Evolutionary conservation across 106 monocot species (phyloP), one percentile per base, ranked within the genome.

Genomic region (Apostasia shenzhenica): DNA sequence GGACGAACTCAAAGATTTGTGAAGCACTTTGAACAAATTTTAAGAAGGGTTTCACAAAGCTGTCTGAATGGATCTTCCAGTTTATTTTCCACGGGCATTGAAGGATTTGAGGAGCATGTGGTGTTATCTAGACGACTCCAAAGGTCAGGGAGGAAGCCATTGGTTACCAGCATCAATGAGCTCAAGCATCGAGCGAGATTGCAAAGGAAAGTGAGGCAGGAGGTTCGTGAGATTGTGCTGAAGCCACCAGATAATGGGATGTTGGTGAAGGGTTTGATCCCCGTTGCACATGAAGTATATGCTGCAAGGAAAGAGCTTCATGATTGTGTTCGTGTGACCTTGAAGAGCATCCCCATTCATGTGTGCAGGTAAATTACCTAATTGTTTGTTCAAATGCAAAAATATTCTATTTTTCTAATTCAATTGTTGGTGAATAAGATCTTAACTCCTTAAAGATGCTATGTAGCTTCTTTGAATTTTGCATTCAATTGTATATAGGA

Each of bases 171-270:
- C 69, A 63, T 84, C 46, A 84, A 52, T 57, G 80, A 84, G 58
- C 77, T 84, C 57, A 84, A 84, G 49, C 76, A 74, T 8, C 48
- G 14, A 8, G 80, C 73, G 4, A 70, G 73, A 48, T 2, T 37
- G 51, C 52, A 80, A 41, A 57, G 73, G 55, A 55, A 73, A 59
- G 48, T 14, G 38, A 47, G 80, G 67, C 69, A 63, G 10, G 84
- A 77, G 55, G 80, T 74, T 48, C 66, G 67, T 13, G 84, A 84
- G 84, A 56, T 77, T 54, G 7, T 55, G 14, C 63, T 84, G 26
- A 59, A 56, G 39, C 61, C 84, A 3, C 84, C 84, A 48, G 74
- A 77, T 49, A 84, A 84, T 48, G 84, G 84, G 26, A 66, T 84
- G 41, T 47, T 84, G 4, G 77, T 84, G 38, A 70, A 80, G 73